Percentiles rank a stretch among this genome's conserved stretches.
These are phyloP conservation scores for Colletotrichum theobromicola DNA, from an alignment of 2,329 filamentous ascomycete genomes.

Conservation along the genomic window DNA sequence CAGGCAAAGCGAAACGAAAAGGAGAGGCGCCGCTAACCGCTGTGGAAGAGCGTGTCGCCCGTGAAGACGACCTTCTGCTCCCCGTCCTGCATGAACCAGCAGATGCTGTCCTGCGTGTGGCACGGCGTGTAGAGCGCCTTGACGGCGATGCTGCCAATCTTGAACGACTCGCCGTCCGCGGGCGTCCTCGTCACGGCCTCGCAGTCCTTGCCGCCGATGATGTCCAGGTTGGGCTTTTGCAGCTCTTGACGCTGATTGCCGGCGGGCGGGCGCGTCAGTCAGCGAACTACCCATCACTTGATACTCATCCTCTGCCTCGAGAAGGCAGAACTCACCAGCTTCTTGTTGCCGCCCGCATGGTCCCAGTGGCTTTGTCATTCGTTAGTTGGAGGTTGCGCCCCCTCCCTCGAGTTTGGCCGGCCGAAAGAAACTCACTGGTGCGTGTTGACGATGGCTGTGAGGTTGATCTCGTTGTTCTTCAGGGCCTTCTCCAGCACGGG, in stretches of 20 bases:
- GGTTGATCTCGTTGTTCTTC: conserved; percentile 73
- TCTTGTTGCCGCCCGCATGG: conserved; percentile 89
- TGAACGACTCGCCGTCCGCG: conserved; percentile 76
- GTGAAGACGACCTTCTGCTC: conserved; percentile 84
- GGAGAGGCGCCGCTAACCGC: conserved; percentile 57
- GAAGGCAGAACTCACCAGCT: conserved; percentile 65
- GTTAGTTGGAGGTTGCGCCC: background rate
- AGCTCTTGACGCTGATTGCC: conserved; percentile 44
- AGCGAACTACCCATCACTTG: too few species aligned
- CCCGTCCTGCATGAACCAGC: conserved; percentile 87
- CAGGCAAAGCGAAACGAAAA: background rate
- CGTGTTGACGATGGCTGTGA: conserved; percentile 92
- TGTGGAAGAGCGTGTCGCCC: conserved; percentile 95
- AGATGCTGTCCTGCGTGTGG: conserved; percentile 98
- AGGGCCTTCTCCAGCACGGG: conserved; percentile 77
- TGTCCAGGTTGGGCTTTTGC: conserved; percentile 66
- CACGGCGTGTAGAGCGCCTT: conserved; percentile 94
- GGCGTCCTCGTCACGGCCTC: conserved; percentile 80
- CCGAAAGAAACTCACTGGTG: conserved; percentile 77
- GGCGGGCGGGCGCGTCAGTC: too few species aligned
- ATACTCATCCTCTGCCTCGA: background rate
- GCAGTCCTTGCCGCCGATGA: conserved; percentile 91
- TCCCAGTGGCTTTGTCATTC: conserved; percentile 79
- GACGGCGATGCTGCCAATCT: conserved; percentile 82
- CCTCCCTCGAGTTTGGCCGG: background rate